A percentile compares a stretch with the other conserved stretches of the same genome.
Conservation (phyloP, 1,284 basidiomycete genomes). For the Boletus smithii region DNA sequence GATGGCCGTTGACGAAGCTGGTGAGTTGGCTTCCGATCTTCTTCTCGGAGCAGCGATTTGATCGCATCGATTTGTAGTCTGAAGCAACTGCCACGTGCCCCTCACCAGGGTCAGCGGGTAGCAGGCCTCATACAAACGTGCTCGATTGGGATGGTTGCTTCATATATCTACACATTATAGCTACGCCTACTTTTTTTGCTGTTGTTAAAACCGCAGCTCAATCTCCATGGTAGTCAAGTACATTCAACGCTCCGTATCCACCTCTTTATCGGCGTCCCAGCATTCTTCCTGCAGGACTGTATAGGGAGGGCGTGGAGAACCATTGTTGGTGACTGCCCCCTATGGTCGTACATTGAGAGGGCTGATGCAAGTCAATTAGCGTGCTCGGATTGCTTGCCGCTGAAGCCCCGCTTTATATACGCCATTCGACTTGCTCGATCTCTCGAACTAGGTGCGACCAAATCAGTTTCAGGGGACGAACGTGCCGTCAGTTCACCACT, state of each 20-base stretch:
- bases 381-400: too few relatives aligned
- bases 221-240: constrained; percentile 6
- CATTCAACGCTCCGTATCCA: neutral
- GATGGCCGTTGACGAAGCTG: neutral
- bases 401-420: too few relatives aligned
- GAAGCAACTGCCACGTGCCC: constrained; percentile 10
- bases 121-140: neutral
- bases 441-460: neutral
- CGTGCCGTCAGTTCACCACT: neutral
- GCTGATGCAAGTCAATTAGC: neutral
- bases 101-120: neutral
- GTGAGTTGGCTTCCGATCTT: neutral
- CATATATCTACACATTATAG: neutral
- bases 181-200: neutral
- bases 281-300: neutral
- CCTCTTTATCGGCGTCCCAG: constrained; percentile 6
- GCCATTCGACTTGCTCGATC: neutral
- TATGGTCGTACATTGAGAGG: neutral
- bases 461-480: constrained; percentile 1
- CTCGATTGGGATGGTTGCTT: neutral
- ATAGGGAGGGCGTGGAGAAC: neutral
- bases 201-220: neutral
- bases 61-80: constrained; percentile 8
- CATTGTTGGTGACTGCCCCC: neutral
- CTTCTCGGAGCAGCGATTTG: neutral